Percentiles rank a stretch among this genome's conserved stretches.
Evolutionary conservation across 2,329 filamentous ascomycete genomes (phyloP).

Genomic region (Thielaviopsis populi): DNA sequence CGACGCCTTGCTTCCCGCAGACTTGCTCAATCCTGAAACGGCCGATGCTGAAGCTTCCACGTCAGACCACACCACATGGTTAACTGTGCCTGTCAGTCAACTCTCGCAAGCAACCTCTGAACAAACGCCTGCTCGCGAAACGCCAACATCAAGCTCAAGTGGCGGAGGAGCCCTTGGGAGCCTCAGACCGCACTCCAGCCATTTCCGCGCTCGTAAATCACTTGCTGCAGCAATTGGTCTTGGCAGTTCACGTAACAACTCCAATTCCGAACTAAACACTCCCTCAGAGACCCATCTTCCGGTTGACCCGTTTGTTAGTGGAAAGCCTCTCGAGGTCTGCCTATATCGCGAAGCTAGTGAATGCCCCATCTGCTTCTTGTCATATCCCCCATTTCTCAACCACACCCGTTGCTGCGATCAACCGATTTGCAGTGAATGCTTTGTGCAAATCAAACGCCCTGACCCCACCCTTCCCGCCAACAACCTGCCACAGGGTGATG

Average conservation of each 20-base stretch:
- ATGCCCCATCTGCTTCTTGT: constrained; percentile 93
- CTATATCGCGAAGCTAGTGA: constrained; percentile 83
- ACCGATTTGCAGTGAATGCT: constrained; percentile 93
- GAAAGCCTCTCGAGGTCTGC: constrained; percentile 83
- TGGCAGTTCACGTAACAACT: constrained; percentile 55
- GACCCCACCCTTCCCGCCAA: constrained; percentile 85
- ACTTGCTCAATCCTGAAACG: constrained; percentile 33
- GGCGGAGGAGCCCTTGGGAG: constrained; percentile 27
- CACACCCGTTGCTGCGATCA: constrained; percentile 91
- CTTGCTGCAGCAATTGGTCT: constrained; percentile 61
- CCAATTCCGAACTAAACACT: constrained; percentile 48
- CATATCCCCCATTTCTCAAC: constrained; percentile 89
- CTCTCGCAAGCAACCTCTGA: constrained; percentile 72
- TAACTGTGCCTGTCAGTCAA: constrained; percentile 63
- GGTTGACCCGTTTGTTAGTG: constrained; percentile 76
- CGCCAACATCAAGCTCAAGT: background rate
- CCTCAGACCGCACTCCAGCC: constrained; percentile 51
- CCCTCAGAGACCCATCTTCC: constrained; percentile 70
- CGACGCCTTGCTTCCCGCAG: constrained; percentile 61
- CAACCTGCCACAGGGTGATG: constrained; percentile 30
- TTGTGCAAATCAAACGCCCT: constrained; percentile 92
- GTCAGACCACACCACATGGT: constrained; percentile 48
- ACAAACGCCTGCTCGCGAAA: constrained; percentile 26
- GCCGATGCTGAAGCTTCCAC: constrained; percentile 33
- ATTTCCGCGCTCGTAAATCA: constrained; percentile 55